Evolutionary conservation across 2,329 filamentous ascomycete species (phyloP).

Genomic region (Trichoderma sp.): DNA sequence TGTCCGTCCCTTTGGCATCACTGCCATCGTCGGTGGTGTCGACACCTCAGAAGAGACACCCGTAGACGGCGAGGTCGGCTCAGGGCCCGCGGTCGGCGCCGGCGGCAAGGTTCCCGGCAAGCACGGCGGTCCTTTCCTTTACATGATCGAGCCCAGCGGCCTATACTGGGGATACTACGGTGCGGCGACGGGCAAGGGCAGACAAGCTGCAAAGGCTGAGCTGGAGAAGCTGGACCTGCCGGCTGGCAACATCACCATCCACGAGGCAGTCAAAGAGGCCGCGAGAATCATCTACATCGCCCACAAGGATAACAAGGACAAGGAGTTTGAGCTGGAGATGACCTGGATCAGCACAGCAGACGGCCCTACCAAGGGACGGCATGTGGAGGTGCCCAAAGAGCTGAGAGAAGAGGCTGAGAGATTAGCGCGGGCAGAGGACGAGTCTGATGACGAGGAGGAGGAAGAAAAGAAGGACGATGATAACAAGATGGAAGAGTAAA

Average conservation of each 20-base stretch:
- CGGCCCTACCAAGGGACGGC: constrained; percentile 88
- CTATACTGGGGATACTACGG: constrained; percentile 99
- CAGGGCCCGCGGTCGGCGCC: constrained; percentile 75
- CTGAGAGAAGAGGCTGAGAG: constrained; percentile 89
- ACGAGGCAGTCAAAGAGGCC: constrained; percentile 92
- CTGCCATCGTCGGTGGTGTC: constrained; percentile 90
- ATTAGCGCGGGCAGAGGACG: constrained; percentile 86
- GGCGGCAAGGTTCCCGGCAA: constrained; percentile 78
- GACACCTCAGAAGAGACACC: constrained; percentile 84
- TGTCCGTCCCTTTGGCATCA: constrained; percentile 95
- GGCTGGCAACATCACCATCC: constrained; percentile 74
- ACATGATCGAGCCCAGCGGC: constrained; percentile 99
- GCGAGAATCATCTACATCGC: constrained; percentile 96
- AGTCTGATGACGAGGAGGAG: constrained; percentile 84
- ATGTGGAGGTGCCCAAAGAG: constrained; percentile 91
- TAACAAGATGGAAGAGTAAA: constrained; percentile 90
- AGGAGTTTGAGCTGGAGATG: constrained; percentile 99
- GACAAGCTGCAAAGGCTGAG: constrained; percentile 96
- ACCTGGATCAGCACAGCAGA: constrained; percentile 89
- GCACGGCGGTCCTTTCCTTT: constrained; percentile 88
- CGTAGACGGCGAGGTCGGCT: constrained; percentile 89
- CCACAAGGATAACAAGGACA: constrained; percentile 99
- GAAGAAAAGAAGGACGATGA: constrained; percentile 66
- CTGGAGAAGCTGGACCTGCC: constrained; percentile 94
- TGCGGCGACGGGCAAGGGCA: constrained; percentile 93